Evolutionary conservation across 2,329 filamentous ascomycete species (phyloP).

Genomic region (Corynespora cassiicola): DNA sequence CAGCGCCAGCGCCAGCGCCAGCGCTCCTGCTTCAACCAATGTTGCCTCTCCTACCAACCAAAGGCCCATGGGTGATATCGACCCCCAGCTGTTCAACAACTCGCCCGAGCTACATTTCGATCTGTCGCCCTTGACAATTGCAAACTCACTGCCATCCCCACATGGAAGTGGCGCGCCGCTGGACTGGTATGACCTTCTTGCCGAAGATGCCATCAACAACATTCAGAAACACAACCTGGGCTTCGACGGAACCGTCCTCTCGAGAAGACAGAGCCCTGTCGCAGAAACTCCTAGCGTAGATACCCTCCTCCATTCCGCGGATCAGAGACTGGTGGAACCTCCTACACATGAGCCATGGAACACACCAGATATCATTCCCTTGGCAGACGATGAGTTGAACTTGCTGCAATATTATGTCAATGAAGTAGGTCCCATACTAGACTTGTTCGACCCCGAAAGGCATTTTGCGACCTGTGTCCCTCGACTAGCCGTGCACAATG

Average conservation of each 20-base stretch:
- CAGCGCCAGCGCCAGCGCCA: too few species aligned
- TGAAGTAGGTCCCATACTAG: constrained; percentile 48
- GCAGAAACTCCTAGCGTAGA: constrained; percentile 21
- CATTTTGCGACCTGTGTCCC: constrained; percentile 45
- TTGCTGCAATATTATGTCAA: constrained; percentile 50
- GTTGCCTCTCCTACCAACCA: constrained; percentile 23
- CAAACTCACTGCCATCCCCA: constrained; percentile 45
- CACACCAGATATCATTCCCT: constrained; percentile 22
- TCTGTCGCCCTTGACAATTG: constrained; percentile 32
- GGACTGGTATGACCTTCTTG: constrained; percentile 57
- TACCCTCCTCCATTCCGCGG: constrained; percentile 17
- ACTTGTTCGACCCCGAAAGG: constrained; percentile 51
- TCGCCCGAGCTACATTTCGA: constrained; percentile 42
- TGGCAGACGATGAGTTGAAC: constrained; percentile 45
- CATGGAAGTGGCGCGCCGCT: constrained; percentile 55
- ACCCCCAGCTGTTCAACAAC: constrained; percentile 23
- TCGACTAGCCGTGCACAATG: constrained; percentile 56
- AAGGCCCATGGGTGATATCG: constrained; percentile 26
- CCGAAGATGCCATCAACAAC: constrained; percentile 50
- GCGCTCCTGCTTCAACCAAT: constrained; percentile 1
- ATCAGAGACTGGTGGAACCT: constrained; percentile 8
- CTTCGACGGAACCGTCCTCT: constrained; percentile 31
- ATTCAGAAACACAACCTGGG: constrained; percentile 43
- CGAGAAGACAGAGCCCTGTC: constrained; percentile 31
- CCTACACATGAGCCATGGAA: constrained; percentile 33